Conservation (phyloP, 2,329 filamentous ascomycete genomes). For the Ascocoryne sarcoides region DNA sequence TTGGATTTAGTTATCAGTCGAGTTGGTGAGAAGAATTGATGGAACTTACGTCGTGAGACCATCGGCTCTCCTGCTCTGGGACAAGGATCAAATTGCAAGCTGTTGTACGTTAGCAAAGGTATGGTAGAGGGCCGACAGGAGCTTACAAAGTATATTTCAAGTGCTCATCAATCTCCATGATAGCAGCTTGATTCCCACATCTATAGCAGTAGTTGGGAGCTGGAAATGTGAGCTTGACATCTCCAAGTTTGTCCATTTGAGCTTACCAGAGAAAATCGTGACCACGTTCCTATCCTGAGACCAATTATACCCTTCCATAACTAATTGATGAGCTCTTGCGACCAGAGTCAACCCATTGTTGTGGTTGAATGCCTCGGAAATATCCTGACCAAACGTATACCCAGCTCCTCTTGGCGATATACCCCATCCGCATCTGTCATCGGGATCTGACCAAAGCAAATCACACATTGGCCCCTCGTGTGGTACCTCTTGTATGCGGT, state of each 20-base stretch:
- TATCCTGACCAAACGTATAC: conserved; percentile 94
- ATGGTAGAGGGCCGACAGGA: background rate
- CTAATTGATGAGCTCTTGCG: conserved; percentile 91
- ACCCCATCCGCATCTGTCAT: conserved; percentile 93
- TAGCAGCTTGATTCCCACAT: conserved; percentile 98
- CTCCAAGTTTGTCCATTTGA: background rate
- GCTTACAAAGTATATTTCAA: conserved; percentile 99
- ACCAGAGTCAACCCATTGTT: conserved; percentile 97
- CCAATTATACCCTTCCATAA: conserved; percentile 99
- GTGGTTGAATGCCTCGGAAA: conserved; percentile 97
- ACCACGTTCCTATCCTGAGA: conserved; percentile 97
- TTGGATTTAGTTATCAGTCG: conserved; percentile 7
- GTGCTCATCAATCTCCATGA: conserved; percentile 99
- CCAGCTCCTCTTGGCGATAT: conserved; percentile 91
- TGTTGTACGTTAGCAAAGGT: conserved; percentile 35
- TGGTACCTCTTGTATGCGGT: conserved; percentile 96
- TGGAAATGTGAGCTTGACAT: conserved; percentile 30
- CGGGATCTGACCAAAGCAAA: conserved; percentile 93
- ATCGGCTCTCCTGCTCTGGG: conserved; percentile 95
- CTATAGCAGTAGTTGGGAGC: conserved; percentile 96
- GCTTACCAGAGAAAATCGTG: conserved; percentile 89
- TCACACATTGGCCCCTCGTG: conserved; percentile 99
- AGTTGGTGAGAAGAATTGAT: background rate
- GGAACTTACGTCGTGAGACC: conserved; percentile 75
- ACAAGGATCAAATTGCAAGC: conserved; percentile 98